A percentile compares a stretch with the other conserved stretches of the same genome.
phyloP scores from a whole-genome alignment of 176 grass and related monocot genomes.

The Oryza nivara region DNA sequence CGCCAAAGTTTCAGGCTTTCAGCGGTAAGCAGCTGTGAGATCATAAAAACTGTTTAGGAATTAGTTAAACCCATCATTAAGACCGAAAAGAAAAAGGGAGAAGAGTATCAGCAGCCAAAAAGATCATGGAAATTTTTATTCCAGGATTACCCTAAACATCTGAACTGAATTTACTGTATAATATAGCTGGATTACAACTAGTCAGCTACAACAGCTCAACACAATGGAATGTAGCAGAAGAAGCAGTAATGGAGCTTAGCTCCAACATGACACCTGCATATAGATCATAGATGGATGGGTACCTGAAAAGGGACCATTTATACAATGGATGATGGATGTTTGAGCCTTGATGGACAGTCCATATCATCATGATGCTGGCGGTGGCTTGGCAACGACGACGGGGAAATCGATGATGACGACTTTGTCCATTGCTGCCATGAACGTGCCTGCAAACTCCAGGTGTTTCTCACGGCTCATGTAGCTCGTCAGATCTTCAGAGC shows the following conservation, averaged over 20 bases:
- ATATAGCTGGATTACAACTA: neutral
- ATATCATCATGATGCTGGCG: slow-evolving; percentile 3
- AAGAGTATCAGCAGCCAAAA: neutral
- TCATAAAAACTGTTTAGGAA: slow-evolving; percentile 22
- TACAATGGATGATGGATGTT: neutral
- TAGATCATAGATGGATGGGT: neutral
- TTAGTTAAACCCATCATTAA: slow-evolving; percentile 34
- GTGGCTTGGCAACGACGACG: slow-evolving; percentile 48
- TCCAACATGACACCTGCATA: neutral
- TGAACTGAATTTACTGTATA: slow-evolving; percentile 15
- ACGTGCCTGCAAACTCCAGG: slow-evolving; percentile 52
- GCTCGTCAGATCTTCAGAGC: slow-evolving; percentile 41
- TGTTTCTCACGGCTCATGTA: slow-evolving; percentile 52
- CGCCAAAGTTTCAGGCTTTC: neutral
- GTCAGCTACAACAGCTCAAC: slow-evolving; percentile 16
- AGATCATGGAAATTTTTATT: slow-evolving; percentile 46
- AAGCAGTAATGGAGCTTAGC: neutral
- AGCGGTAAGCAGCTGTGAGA: neutral
- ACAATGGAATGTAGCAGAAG: neutral
- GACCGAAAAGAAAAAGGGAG: slow-evolving; percentile 24
- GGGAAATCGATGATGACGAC: slow-evolving; percentile 68
- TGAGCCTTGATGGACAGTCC: neutral
- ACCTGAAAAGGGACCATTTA: neutral
- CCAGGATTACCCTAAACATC: neutral
- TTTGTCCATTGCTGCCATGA: slow-evolving; percentile 70